Evolutionary conservation across 345 rosid species (phyloP), one percentile per base, ranked within the genome.

Genomic region (Gossypioides kirkii): DNA sequence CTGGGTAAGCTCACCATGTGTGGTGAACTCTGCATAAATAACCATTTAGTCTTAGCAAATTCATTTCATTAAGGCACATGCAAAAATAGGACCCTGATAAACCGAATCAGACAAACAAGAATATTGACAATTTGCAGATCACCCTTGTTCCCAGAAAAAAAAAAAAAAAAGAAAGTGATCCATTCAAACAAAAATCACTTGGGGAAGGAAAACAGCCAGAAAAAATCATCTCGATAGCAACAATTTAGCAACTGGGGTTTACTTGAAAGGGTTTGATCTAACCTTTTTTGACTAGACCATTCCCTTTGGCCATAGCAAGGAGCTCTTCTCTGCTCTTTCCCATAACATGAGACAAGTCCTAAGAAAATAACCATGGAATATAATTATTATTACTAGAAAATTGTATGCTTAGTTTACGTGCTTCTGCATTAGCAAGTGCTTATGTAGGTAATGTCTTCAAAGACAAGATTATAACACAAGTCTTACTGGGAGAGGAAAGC

Each of bases 271-370:
- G 25, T 28, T 4, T 68, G 9, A 16, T 68, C 82, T 70, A 63
- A 92, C 98, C 96, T 84, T 78, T 80, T 83, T 84, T 89, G 63
- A 82, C 80, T 58, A 71, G 83, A 66, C 38, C 70, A 66, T 74
- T 70, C 61, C 69, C 85, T 81, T 84, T 86, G 41, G 90, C 89
- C 93, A 92, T 91, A n/a, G 97, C 92, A 82, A 95, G 82, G 72
- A 95, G 97, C 83, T 95, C 98, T 59, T 91, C 97, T 86, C 83
- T 87, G 83, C 86, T 88, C 85, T 92, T 95, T 62, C 96, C 97
- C 88, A 76, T 82, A 59, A 92, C 87, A 86, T 72, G 91, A 80
- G 98, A 92, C 87, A 95, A 76, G 82, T 91, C 97, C 98, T 92
- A 74, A 42, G 70, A 18, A 71, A 46, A 69, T 46, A 62, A 73